These are phyloP conservation scores for Lumnitzera racemosa DNA, from an alignment of 345 rosid species.

Conservation along the genomic window DNA sequence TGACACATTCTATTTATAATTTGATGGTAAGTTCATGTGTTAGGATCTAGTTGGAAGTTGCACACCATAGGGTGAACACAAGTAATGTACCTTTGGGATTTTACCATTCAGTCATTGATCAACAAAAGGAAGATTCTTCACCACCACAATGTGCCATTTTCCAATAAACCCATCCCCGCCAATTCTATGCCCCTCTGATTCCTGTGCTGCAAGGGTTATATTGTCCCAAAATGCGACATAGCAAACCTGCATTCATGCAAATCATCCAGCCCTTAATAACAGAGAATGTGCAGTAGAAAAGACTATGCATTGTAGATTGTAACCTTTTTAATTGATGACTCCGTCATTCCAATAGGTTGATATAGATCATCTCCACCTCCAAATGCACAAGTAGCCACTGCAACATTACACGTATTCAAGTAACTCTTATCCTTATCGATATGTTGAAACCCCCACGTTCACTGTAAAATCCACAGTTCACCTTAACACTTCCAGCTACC, in stretches of 20 bases:
- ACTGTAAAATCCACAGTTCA: constrained; percentile 82
- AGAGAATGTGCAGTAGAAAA: neutral
- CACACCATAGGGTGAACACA: no score
- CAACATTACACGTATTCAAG: constrained; percentile 54
- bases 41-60: no score
- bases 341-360: constrained; percentile 83
- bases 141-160: constrained; percentile 82
- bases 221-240: constrained; percentile 97
- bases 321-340: constrained; percentile 65
- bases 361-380: constrained; percentile 98
- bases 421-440: constrained; percentile 56
- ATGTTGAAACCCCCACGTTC: constrained; percentile 70
- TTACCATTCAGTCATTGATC: constrained; percentile 95
- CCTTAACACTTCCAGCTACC: constrained; percentile 54
- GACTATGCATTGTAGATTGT: constrained; percentile 13
- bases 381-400: constrained; percentile 88
- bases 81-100: constrained; percentile 73
- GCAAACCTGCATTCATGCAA: constrained; percentile 62
- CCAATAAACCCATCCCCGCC: constrained; percentile 54
- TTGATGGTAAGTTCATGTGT: no score
- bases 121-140: constrained; percentile 67
- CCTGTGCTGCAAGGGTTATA: constrained; percentile 67
- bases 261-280: constrained; percentile 11
- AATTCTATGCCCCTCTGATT: constrained; percentile 42
- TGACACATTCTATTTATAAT: no score